Percentiles rank a stretch among this genome's conserved stretches.
Conservation (phyloP, 2,329 filamentous ascomycete genomes). For the Xylariaceae sp. region DNA sequence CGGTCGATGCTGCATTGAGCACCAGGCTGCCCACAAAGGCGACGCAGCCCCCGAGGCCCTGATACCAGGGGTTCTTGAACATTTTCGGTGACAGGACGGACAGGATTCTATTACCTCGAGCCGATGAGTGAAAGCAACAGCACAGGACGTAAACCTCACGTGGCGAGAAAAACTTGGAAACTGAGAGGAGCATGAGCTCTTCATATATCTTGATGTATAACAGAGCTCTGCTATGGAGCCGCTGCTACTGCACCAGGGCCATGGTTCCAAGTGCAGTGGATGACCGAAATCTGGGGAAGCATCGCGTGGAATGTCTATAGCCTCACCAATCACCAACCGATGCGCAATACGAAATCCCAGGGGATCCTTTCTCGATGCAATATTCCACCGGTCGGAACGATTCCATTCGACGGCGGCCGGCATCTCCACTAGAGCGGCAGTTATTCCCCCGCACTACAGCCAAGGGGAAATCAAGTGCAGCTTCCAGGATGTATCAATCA, state of each 20-base stretch:
- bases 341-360: background rate
- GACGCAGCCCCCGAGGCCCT: conserved; percentile 2
- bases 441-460: background rate
- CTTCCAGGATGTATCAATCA: no score
- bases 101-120: no score
- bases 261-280: no score
- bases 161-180: conserved; percentile 3
- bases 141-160: conserved; percentile 1
- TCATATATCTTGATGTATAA: no score
- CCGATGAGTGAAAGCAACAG: no score
- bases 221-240: no score
- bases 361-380: background rate
- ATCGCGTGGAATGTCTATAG: background rate
- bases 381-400: background rate
- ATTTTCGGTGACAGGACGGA: no score
- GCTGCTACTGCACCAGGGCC: no score
- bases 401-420: background rate
- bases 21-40: conserved; percentile 6
- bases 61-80: no score
- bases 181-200: no score
- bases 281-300: no score
- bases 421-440: background rate
- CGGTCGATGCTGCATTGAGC: conserved; percentile 1
- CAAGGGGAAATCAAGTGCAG: background rate
- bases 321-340: background rate